These are phyloP conservation scores for Erysimum pusillum DNA, from an alignment of 441 rosid genomes.

Conservation along the genomic window DNA sequence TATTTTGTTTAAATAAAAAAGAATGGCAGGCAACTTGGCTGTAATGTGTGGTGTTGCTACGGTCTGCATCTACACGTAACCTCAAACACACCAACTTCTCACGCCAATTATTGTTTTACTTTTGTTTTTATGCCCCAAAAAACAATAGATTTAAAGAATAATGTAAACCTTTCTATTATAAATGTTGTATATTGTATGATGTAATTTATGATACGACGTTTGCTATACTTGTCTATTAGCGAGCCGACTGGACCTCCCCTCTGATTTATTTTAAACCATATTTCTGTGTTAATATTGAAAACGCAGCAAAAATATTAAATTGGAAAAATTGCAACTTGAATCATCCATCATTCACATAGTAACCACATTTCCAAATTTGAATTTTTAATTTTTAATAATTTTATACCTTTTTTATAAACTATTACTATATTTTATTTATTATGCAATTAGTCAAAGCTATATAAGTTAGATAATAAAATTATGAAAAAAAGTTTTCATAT, in stretches of 20 bases:
- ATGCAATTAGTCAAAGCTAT: neutral
- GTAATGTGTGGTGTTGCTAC: slow-evolving; percentile 39
- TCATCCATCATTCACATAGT: slow-evolving; percentile 8
- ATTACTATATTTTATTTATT: neutral
- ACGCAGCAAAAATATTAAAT: too few species aligned
- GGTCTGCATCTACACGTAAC: slow-evolving; percentile 42
- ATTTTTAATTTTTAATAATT: neutral
- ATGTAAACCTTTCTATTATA: slow-evolving; percentile 30
- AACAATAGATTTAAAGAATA: neutral
- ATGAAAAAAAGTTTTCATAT: too few species aligned
- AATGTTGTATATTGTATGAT: slow-evolving; percentile 32
- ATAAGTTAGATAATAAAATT: neutral
- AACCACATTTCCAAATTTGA: neutral
- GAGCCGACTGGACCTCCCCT: slow-evolving; percentile 31
- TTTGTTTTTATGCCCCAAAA: slow-evolving; percentile 34
- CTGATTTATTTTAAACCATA: neutral
- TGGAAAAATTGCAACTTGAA: neutral
- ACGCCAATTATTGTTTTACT: slow-evolving; percentile 40
- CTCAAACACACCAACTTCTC: slow-evolving; percentile 15
- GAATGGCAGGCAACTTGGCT: slow-evolving; percentile 39
- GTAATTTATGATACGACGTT: slow-evolving; percentile 33
- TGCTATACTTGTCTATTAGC: slow-evolving; percentile 10
- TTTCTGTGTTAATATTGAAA: neutral
- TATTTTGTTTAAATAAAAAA: slow-evolving; percentile 17
- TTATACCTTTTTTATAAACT: neutral